These are phyloP conservation scores for Amphirosellinia nigrospora DNA, from an alignment of 495 filamentous ascomycete genomes.

Conservation along the genomic window DNA sequence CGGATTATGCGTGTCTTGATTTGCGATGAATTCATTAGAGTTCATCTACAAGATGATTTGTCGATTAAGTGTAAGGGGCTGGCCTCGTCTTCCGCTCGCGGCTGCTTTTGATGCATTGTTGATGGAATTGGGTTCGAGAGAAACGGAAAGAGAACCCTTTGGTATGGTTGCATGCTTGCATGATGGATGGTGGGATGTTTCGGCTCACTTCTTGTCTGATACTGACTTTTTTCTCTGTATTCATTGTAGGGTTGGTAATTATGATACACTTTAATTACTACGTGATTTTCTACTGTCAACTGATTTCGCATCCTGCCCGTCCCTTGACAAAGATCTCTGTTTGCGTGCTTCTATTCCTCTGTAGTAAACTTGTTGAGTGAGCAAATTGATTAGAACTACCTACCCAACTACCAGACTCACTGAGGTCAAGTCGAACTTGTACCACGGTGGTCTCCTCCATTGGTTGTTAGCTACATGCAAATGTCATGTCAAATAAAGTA, in stretches of 20 bases:
- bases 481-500: not conserved
- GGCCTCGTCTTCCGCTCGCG: not conserved
- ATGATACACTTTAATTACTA: not conserved
- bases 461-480: not conserved
- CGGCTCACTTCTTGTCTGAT: conserved; percentile 13
- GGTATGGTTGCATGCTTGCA: conserved; percentile 22
- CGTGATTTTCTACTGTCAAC: not conserved
- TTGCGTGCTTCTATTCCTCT: not conserved
- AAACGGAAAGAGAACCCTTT: conserved; percentile 3
- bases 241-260: conserved; percentile 21
- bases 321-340: not conserved
- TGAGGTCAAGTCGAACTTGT: not conserved
- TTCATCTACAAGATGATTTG: not conserved
- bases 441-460: not conserved
- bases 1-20: not conserved
- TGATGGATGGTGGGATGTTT: conserved; percentile 13
- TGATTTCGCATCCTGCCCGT: not conserved
- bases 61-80: conserved; percentile 4
- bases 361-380: not conserved
- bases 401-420: not conserved
- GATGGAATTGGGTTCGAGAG: not conserved
- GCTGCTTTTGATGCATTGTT: not conserved
- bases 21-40: not conserved
- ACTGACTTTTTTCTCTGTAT: conserved; percentile 13
- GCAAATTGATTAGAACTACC: not conserved